Base-by-base conservation (phyloP, 306 rosid genomes). In the Acacia acuminata region DNA sequence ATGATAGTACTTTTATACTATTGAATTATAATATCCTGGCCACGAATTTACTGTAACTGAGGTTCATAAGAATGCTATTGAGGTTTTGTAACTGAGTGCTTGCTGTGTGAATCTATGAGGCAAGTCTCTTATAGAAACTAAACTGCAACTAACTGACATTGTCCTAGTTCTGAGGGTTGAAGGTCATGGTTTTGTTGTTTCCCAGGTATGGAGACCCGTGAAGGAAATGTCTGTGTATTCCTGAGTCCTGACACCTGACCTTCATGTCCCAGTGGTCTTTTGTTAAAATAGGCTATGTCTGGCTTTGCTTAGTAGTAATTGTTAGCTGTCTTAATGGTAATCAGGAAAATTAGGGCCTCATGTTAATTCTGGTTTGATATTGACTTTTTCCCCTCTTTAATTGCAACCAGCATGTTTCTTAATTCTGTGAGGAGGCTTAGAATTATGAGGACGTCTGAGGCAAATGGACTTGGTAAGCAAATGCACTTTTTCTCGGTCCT, bases 391-490 rank as follows among this genome's bases (percentile, higher is more conserved):
- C 42, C 58, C n/a, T 53, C 27, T 63, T 16, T 36, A 76, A 32
- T 86, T 66, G 40, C 82, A n/a, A 79, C 82, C 96, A 96, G 97
- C 85, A 94, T 96, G 98, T 94, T 96, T 83, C 43, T 90, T 65
- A 68, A 82, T 83, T 90, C 97, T 0, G 94, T 92, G 83, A 94
- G 89, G 97, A 89, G 98, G 90, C 91, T 94, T 38, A 87, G 97
- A 88, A 92, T 96, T 66, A 96, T 96, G 97, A 92, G 91, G 85
- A 89, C 91, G 53, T 84, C 92, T 40, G 97, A 94, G 85, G 94
- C 91, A 60, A 91, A 90, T 71, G 94, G 96, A 86, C 94, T 90
- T 74, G 94, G 94, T 92, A 88, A 77, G 91, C 44, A 81, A 74
- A 83, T 73, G 58, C 75, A 38, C 76, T 47, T 32, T n/a, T 81